Evolutionary conservation across 1,139 yeast genomes (phyloP).

Genomic region (Pichia sp.): DNA sequence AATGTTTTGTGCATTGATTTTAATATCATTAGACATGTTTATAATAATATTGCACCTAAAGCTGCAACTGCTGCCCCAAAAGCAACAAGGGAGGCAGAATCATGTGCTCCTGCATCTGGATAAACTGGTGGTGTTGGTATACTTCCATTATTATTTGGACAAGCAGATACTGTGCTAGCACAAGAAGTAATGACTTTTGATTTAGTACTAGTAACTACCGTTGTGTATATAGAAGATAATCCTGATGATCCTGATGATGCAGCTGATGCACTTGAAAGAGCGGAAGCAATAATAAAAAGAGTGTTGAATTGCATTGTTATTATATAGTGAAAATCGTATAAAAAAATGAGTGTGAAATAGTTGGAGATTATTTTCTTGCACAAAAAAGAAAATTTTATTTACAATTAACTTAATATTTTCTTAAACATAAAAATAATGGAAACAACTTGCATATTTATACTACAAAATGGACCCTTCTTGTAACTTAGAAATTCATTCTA

Average conservation of each 20-base stretch:
- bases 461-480: no score
- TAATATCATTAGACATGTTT: background rate
- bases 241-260: no score
- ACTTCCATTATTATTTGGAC: background rate
- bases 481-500: no score
- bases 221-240: background rate
- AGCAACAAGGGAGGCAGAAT: background rate
- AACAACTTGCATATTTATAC: no score
- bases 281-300: background rate
- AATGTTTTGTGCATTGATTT: background rate
- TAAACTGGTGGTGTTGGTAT: background rate
- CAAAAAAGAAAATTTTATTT: background rate
- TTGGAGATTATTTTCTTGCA: background rate
- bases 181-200: background rate
- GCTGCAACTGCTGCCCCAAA: background rate
- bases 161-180: background rate
- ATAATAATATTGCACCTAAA: background rate
- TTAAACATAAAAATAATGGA: no score
- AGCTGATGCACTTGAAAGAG: background rate
- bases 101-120: slow-evolving; percentile 1
- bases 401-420: no score
- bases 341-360: background rate
- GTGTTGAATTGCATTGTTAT: background rate
- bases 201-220: background rate
- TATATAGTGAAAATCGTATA: background rate